phyloP scores from a whole-genome alignment of 1,284 basidiomycete species.

The Fistulinella cinereoalba region DNA sequence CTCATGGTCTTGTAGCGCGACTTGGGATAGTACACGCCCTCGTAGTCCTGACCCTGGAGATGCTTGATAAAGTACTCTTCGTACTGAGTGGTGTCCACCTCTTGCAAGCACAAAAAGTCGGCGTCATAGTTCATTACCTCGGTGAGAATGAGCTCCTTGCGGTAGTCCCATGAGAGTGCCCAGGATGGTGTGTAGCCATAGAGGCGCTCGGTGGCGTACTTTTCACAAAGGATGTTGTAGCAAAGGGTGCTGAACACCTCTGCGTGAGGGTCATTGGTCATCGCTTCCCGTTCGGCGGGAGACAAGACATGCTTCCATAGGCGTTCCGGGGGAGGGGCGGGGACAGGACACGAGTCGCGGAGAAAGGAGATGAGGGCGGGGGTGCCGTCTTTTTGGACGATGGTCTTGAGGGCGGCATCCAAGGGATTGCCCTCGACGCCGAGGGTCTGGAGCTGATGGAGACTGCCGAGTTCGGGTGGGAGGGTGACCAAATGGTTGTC shows the following conservation, averaged over 20 bases:
- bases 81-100: constrained; percentile 92
- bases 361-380: constrained; percentile 83
- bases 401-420: constrained; percentile 70
- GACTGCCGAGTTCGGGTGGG: constrained; percentile 84
- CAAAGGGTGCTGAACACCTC: constrained; percentile 82
- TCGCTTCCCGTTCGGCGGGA: constrained; percentile 61
- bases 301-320: constrained; percentile 78
- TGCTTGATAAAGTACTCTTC: constrained; percentile 89
- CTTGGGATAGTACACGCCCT: constrained; percentile 93
- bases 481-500: constrained; percentile 90
- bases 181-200: constrained; percentile 98
- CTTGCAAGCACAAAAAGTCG: constrained; percentile 93
- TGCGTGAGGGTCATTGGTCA: constrained; percentile 52
- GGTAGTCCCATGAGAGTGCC: constrained; percentile 95
- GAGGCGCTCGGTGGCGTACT: constrained; percentile 84
- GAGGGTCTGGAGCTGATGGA: constrained; percentile 91
- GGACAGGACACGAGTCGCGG: constrained; percentile 84
- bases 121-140: constrained; percentile 84
- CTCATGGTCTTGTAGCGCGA: constrained; percentile 93
- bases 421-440: constrained; percentile 97
- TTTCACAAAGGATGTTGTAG: constrained; percentile 96
- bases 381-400: constrained; percentile 94
- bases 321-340: constrained; percentile 80
- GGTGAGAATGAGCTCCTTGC: constrained; percentile 86
- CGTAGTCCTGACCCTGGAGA: constrained; percentile 79